Evolutionary conservation across 495 filamentous ascomycete genomes (phyloP).

Genomic region (Penicillium goetzii): DNA sequence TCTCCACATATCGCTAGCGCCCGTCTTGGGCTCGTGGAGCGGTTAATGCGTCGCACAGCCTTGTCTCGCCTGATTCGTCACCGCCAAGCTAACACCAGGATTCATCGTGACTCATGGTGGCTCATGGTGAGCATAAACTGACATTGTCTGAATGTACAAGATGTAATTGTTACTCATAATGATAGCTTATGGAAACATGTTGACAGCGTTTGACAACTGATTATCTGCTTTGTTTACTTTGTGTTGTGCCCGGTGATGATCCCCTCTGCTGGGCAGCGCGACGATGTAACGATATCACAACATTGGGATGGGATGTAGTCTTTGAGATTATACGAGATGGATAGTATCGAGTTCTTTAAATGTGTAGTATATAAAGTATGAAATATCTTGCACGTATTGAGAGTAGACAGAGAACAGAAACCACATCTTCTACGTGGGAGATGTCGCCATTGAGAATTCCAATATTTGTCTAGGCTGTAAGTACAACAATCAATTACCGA

Average conservation of each 20-base stretch:
- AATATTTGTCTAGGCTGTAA: neutral
- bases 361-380: neutral
- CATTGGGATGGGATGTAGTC: neutral
- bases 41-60: neutral
- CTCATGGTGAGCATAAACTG: constrained; percentile 13
- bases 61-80: constrained; percentile 2
- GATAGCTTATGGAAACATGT: neutral
- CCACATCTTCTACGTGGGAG: neutral
- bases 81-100: constrained; percentile 1
- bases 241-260: neutral
- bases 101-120: constrained; percentile 28
- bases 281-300: neutral
- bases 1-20: neutral
- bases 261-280: neutral
- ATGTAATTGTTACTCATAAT: neutral
- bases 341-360: neutral
- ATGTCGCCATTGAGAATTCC: neutral
- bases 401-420: neutral
- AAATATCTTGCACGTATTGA: neutral
- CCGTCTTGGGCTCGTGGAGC: neutral
- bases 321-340: neutral
- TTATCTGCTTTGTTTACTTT: neutral
- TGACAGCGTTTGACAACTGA: neutral
- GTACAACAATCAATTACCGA: neutral
- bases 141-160: constrained; percentile 9